A percentile compares a stretch with the other conserved stretches of the same genome.
phyloP scores from a whole-genome alignment of 2,329 filamentous ascomycete genomes.

The Teratosphaeriaceae sp. region DNA sequence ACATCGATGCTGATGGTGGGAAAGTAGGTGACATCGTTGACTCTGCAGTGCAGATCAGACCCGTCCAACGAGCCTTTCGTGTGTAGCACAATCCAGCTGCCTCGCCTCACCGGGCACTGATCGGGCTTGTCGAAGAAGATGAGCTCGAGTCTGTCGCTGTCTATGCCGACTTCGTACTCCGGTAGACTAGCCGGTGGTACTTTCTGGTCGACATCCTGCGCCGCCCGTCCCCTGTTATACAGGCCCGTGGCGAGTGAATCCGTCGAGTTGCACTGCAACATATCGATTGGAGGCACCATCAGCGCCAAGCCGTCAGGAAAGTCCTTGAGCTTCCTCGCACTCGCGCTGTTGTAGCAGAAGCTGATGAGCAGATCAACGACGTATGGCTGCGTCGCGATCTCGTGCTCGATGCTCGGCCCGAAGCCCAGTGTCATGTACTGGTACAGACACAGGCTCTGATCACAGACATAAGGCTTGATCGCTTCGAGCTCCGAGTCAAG shows the following conservation, averaged over 20 bases:
- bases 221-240: background rate
- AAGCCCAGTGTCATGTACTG: conserved; percentile 86
- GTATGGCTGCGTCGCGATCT: conserved; percentile 69
- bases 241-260: background rate
- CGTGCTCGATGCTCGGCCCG: conserved; percentile 77
- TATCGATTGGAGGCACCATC: conserved; percentile 40
- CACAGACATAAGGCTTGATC: conserved; percentile 71
- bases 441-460: conserved; percentile 67
- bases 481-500: conserved; percentile 59
- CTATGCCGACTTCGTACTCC: conserved; percentile 23
- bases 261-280: conserved; percentile 8
- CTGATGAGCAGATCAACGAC: conserved; percentile 80
- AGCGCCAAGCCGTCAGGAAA: conserved; percentile 54
- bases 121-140: conserved; percentile 28
- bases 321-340: conserved; percentile 38
- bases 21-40: conserved; percentile 40
- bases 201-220: no score
- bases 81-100: conserved; percentile 47
- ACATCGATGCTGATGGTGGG: conserved; percentile 35
- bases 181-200: background rate
- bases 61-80: conserved; percentile 7
- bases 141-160: conserved; percentile 36
- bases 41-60: conserved; percentile 42
- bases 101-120: conserved; percentile 34
- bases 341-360: conserved; percentile 64